Conservation (phyloP, 208 protist species). For the Novymonas esmeraldas region DNA sequence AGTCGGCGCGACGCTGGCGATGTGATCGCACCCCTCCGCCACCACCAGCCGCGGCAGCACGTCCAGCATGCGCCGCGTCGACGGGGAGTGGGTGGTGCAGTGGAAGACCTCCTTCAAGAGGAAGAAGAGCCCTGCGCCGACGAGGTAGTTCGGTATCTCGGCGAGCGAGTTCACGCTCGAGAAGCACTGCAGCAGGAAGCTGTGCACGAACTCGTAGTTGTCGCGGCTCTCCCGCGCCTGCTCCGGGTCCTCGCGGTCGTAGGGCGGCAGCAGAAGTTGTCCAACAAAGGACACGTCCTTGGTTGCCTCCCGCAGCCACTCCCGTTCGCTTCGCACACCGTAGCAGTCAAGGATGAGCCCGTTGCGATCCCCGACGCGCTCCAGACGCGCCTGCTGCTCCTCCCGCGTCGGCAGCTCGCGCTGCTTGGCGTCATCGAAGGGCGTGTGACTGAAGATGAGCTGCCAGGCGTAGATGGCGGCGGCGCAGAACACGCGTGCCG, state of each 20-base stretch:
- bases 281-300: conserved; percentile 83
- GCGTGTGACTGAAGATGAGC: conserved; percentile 91
- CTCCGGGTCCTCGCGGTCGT: conserved; percentile 76
- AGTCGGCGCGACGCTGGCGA: conserved; percentile 14
- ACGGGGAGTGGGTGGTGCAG: conserved; percentile 21
- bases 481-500: conserved; percentile 66
- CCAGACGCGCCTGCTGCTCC: conserved; percentile 63
- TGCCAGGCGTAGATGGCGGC: conserved; percentile 91
- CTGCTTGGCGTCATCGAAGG: conserved; percentile 91
- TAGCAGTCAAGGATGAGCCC: conserved; percentile 91
- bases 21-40: conserved; percentile 4
- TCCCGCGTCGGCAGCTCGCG: conserved; percentile 64
- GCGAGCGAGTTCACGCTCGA: conserved; percentile 65
- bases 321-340: conserved; percentile 69
- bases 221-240: conserved; percentile 75
- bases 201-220: conserved; percentile 89
- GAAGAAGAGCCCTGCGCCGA: conserved; percentile 80
- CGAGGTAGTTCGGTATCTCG: conserved; percentile 77
- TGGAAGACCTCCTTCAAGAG: conserved; percentile 71
- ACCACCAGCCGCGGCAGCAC: conserved; percentile 17
- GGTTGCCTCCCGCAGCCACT: conserved; percentile 88
- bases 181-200: conserved; percentile 92
- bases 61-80: conserved; percentile 21
- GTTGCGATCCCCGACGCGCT: conserved; percentile 87
- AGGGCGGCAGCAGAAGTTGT: conserved; percentile 77